Conservation (phyloP, 306 rosid species). For the Heteromeles arbutifolia region DNA sequence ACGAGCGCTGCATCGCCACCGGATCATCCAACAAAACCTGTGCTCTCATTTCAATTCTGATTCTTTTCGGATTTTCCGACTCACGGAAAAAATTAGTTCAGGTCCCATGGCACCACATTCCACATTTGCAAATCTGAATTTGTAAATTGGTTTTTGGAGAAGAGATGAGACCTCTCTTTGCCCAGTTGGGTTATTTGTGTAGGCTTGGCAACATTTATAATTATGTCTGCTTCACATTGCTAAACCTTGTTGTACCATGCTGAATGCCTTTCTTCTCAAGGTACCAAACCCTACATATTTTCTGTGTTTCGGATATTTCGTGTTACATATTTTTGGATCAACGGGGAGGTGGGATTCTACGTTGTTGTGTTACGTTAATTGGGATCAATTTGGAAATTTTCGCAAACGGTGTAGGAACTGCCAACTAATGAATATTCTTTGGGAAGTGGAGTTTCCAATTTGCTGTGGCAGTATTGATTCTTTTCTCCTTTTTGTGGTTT, state of each 20-base stretch:
- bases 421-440: conserved; percentile 3
- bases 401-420: neutral
- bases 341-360: neutral
- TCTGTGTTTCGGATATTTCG: neutral
- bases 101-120: neutral
- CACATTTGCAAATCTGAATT: neutral
- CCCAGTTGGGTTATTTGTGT: neutral
- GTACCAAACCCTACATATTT: neutral
- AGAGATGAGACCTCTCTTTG: conserved; percentile 3
- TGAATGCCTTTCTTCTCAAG: conserved; percentile 6
- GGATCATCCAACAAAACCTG: conserved; percentile 27
- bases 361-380: neutral
- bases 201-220: conserved; percentile 1
- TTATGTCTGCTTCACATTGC: neutral
- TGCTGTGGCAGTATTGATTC: neutral
- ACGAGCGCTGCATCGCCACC: conserved; percentile 19
- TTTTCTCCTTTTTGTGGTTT: conserved; percentile 3
- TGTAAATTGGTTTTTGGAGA: neutral
- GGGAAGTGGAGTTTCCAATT: neutral
- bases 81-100: neutral
- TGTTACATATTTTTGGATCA: neutral
- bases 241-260: neutral
- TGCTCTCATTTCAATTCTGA: conserved; percentile 5
- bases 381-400: neutral
- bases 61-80: conserved; percentile 4